These are phyloP conservation scores for Porcisia deanei DNA, from an alignment of 208 protist species.

Conservation along the genomic window DNA sequence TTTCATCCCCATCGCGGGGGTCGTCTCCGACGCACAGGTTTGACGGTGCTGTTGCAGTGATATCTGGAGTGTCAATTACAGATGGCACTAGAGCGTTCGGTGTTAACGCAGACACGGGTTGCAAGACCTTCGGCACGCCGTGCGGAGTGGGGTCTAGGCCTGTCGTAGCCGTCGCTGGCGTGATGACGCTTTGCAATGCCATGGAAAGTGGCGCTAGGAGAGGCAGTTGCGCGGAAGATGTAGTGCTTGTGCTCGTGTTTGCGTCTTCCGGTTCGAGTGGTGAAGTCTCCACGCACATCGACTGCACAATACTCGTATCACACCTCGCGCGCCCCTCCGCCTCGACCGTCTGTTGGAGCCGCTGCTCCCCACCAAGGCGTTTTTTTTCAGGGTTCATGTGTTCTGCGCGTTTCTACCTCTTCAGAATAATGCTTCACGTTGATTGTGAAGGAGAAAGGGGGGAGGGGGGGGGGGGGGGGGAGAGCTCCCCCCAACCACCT, in stretches of 20 bases:
- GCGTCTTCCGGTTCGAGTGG: not conserved
- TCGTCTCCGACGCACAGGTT: not conserved
- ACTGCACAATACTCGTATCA: not conserved
- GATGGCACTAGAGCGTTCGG: not conserved
- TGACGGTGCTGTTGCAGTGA: not conserved
- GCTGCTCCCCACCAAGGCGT: not conserved
- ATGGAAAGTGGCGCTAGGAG: not conserved
- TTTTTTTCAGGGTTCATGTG: not conserved
- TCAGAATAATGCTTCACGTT: not conserved
- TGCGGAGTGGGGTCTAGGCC: not conserved
- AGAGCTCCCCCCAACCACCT: too few species aligned
- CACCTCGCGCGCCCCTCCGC: not conserved
- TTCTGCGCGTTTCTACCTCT: not conserved
- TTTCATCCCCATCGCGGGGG: not conserved
- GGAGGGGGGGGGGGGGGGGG: not conserved
- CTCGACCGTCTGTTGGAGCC: not conserved
- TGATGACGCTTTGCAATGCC: not conserved
- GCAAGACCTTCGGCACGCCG: not conserved
- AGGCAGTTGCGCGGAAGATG: not conserved
- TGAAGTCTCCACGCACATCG: not conserved
- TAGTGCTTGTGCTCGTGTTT: not conserved
- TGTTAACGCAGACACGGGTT: not conserved
- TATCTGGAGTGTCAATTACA: not conserved
- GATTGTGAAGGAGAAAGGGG: not conserved
- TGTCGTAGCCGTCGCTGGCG: constrained; percentile 1